Evolutionary conservation across 192 early-diverging fungal genomes (phyloP).

Genomic region (Rhizophlyctis rosea): DNA sequence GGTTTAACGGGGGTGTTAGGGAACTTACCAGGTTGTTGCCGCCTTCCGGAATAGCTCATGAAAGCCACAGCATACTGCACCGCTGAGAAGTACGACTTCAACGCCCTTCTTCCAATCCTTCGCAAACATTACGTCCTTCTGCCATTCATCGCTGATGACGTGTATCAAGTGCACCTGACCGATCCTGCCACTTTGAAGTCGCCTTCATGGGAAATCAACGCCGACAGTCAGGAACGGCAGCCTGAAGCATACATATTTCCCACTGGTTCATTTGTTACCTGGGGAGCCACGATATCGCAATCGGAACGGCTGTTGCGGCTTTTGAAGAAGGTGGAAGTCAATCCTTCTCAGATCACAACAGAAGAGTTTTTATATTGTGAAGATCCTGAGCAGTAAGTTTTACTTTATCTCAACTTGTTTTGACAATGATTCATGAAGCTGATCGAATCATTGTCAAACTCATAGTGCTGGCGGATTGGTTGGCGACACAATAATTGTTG

Average conservation of each 20-base stretch:
- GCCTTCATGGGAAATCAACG: neutral
- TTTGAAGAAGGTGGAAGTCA: slow-evolving; percentile 44
- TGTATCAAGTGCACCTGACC: slow-evolving; percentile 44
- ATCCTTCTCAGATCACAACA: slow-evolving; percentile 30
- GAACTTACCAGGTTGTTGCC: too few species aligned
- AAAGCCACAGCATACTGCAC: slow-evolving; percentile 45
- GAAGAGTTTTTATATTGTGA: slow-evolving; percentile 52
- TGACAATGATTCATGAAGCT: neutral
- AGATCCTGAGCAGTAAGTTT: slow-evolving; percentile 40
- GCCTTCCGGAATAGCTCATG: slow-evolving; percentile 19
- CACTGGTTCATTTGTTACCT: slow-evolving; percentile 55
- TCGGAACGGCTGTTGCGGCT: slow-evolving; percentile 35
- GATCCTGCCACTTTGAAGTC: neutral
- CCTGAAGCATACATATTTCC: slow-evolving; percentile 47
- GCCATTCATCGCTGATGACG: slow-evolving; percentile 54
- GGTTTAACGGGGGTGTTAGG: too few species aligned
- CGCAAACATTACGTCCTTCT: slow-evolving; percentile 39
- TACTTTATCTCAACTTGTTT: slow-evolving; percentile 10
- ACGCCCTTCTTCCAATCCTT: slow-evolving; percentile 41
- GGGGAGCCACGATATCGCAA: slow-evolving; percentile 46
- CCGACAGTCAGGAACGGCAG: neutral
- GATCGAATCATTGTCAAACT: neutral
- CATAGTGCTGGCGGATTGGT: slow-evolving; percentile 38
- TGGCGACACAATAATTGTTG: slow-evolving; percentile 52
- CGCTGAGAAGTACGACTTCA: slow-evolving; percentile 54